Conservation (phyloP, 208 protist genomes). For the Trypanosoma lewisi region DNA sequence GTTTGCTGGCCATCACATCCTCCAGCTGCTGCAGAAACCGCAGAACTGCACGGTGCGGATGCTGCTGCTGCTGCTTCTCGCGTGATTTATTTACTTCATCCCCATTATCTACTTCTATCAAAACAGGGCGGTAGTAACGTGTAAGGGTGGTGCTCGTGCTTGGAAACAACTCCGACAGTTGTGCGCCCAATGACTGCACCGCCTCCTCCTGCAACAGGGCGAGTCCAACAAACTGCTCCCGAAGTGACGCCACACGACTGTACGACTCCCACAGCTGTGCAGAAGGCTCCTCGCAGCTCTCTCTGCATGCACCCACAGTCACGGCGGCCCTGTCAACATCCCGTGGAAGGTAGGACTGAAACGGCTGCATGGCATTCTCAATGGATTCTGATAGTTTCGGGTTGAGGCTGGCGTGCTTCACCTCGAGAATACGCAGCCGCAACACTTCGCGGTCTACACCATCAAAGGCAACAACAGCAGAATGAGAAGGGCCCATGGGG, state of each 20-base stretch:
- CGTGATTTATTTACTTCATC: background rate
- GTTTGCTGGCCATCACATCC: conserved; percentile 27
- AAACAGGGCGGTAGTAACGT: background rate
- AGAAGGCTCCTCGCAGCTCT: background rate
- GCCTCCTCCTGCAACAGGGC: conserved; percentile 22
- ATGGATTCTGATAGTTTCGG: conserved; percentile 16
- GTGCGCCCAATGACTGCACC: conserved; percentile 14
- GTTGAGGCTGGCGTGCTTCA: conserved; percentile 16
- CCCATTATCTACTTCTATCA: background rate
- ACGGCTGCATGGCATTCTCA: conserved; percentile 5
- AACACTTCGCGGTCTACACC: conserved; percentile 18
- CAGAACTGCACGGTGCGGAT: background rate
- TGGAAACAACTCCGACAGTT: conserved; percentile 13
- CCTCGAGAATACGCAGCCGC: conserved; percentile 22
- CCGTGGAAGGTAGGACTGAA: conserved; percentile 11
- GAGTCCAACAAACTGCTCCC: conserved; percentile 24
- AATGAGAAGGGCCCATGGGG: no score
- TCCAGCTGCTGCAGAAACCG: conserved; percentile 21
- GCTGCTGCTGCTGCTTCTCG: background rate
- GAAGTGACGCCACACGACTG: conserved; percentile 7
- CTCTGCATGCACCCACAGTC: background rate
- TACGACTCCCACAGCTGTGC: conserved; percentile 4
- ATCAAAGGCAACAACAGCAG: conserved; percentile 10
- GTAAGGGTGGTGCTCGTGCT: background rate
- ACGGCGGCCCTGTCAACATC: background rate